Conservation (phyloP, 257 asterid species). For the Penstemon eatonii region DNA sequence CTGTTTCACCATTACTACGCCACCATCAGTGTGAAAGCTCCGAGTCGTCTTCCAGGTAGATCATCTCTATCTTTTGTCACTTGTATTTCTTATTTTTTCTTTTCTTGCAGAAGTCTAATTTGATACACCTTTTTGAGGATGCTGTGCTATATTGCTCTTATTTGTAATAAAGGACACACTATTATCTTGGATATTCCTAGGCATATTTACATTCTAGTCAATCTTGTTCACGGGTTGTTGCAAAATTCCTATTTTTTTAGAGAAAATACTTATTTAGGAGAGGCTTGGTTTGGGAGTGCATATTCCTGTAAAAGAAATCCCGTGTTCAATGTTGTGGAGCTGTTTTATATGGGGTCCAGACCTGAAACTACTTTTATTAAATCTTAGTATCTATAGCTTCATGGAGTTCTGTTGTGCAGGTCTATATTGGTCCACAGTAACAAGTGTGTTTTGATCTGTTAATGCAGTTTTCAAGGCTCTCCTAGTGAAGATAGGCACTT, state of each 20-base stretch:
- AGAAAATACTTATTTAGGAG: background rate
- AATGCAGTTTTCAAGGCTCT: slow-evolving; percentile 78
- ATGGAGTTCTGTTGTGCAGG: slow-evolving; percentile 13
- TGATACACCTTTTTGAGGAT: slow-evolving; percentile 14
- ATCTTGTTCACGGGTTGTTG: background rate
- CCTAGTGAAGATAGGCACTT: slow-evolving; percentile 76
- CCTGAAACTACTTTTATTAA: background rate
- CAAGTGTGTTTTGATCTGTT: slow-evolving; percentile 21
- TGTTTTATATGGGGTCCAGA: background rate
- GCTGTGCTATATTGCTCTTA: slow-evolving; percentile 10
- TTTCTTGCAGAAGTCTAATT: slow-evolving; percentile 15
- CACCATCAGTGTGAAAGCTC: slow-evolving; percentile 81
- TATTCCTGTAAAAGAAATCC: slow-evolving; percentile 5
- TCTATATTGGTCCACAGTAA: slow-evolving; percentile 12
- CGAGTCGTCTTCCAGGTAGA: slow-evolving; percentile 84
- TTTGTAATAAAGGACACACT: slow-evolving; percentile 1
- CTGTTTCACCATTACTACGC: slow-evolving; percentile 59
- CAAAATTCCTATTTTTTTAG: background rate
- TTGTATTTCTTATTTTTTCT: slow-evolving; percentile 11
- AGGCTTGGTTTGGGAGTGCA: slow-evolving; percentile 19
- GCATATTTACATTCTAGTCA: background rate
- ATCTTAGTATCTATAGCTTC: slow-evolving; percentile 12
- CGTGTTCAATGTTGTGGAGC: slow-evolving; percentile 4
- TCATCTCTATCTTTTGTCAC: slow-evolving; percentile 23
- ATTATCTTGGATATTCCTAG: background rate